Evolutionary conservation across 2,329 filamentous ascomycete species (phyloP).

Genomic region (Periglandula ipomoeae): DNA sequence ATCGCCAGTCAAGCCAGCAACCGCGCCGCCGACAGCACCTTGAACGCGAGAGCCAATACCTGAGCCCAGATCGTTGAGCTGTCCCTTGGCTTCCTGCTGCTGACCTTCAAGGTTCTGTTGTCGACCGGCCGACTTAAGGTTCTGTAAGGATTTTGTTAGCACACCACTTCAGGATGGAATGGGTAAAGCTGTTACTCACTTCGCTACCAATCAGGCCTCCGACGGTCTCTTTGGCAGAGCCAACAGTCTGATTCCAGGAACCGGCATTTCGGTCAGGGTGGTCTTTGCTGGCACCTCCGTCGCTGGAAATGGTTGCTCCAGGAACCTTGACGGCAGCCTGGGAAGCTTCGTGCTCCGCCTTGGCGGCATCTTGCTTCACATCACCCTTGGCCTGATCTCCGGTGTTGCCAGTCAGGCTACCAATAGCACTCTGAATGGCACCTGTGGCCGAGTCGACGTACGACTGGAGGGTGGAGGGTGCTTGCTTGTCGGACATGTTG

Average conservation of each 20-base stretch:
- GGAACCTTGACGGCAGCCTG: conserved; percentile 69
- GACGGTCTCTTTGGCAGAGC: conserved; percentile 71
- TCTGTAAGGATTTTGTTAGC: conserved; percentile 25
- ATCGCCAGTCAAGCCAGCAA: conserved; percentile 67
- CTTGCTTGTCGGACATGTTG: conserved; percentile 20
- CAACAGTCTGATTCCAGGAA: conserved; percentile 82
- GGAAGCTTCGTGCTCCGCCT: conserved; percentile 62
- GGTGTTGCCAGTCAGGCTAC: conserved; percentile 62
- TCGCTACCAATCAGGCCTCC: conserved; percentile 70
- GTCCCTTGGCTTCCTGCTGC: conserved; percentile 72
- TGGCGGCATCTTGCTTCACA: conserved; percentile 54
- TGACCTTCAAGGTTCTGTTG: conserved; percentile 75
- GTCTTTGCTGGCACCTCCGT: conserved; percentile 63
- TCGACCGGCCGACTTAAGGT: conserved; percentile 63
- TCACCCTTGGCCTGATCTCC: conserved; percentile 58
- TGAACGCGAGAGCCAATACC: conserved; percentile 59
- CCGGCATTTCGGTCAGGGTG: conserved; percentile 63
- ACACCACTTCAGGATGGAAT: background rate
- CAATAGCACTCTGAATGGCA: conserved; percentile 61
- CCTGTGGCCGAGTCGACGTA: conserved; percentile 66
- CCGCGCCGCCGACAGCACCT: conserved; percentile 61
- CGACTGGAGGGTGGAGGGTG: conserved; percentile 68
- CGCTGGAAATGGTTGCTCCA: conserved; percentile 57
- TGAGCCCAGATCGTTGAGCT: conserved; percentile 60
- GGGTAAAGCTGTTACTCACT: conserved; percentile 26